Evolutionary conservation across 345 rosid genomes (phyloP).

Genomic region (Noccaea caerulescens): DNA sequence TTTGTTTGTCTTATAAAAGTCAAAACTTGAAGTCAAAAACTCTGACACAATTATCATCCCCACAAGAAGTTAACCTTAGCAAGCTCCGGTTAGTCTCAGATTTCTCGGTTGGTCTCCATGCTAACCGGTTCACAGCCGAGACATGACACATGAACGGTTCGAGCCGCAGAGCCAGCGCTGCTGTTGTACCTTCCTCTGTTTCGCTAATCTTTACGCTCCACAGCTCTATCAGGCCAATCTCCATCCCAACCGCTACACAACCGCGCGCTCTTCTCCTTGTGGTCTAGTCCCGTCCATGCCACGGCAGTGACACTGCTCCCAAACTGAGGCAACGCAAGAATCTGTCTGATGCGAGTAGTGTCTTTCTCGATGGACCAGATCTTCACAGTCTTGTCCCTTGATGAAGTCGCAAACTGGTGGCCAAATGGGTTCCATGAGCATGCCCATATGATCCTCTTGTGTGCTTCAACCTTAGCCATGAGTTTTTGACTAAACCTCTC

Average conservation of each 20-base stretch:
- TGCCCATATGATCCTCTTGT: slow-evolving; percentile 97
- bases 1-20: neutral
- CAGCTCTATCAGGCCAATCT: slow-evolving; percentile 72
- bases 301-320: slow-evolving; percentile 83
- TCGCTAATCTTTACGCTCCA: slow-evolving; percentile 53
- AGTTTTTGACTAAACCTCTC: slow-evolving; percentile 56
- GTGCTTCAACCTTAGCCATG: slow-evolving; percentile 79
- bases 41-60: slow-evolving; percentile 86
- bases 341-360: slow-evolving; percentile 52
- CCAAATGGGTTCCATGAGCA: slow-evolving; percentile 96
- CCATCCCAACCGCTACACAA: slow-evolving; percentile 80
- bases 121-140: slow-evolving; percentile 71
- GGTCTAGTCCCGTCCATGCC: slow-evolving; percentile 77
- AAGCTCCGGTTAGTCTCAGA: slow-evolving; percentile 40
- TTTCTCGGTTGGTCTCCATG: slow-evolving; percentile 63
- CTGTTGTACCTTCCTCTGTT: slow-evolving; percentile 41
- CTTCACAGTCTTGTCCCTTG: slow-evolving; percentile 94
- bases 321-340: slow-evolving; percentile 64
- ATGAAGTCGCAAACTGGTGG: slow-evolving; percentile 87
- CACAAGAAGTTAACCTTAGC: slow-evolving; percentile 75
- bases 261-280: slow-evolving; percentile 59
- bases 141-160: slow-evolving; percentile 79
- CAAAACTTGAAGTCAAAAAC: slow-evolving; percentile 57
- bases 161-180: slow-evolving; percentile 47
- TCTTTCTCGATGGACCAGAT: slow-evolving; percentile 70